Conservation (phyloP, 2,329 filamentous ascomycete species). For the Lachnellula suecica region DNA sequence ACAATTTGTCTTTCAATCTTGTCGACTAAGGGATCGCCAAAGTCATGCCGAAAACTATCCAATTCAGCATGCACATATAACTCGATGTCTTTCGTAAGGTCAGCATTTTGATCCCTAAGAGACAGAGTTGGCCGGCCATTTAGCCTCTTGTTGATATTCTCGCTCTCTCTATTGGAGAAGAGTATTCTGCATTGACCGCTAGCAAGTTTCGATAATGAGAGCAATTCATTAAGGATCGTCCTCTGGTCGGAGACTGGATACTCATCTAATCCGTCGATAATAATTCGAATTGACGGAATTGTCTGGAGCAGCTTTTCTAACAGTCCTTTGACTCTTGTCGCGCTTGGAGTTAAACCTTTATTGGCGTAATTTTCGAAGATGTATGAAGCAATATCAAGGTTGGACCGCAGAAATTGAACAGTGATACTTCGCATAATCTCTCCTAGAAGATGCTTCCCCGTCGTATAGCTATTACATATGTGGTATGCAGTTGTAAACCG, state of each 20-base stretch:
- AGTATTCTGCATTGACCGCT: conserved; percentile 8
- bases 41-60: background rate
- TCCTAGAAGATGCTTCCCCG: conserved; percentile 1
- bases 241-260: conserved; percentile 5
- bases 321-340: background rate
- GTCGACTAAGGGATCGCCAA: conserved; percentile 6
- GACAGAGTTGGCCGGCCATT: conserved; percentile 8
- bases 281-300: conserved; percentile 3
- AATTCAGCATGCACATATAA: conserved; percentile 1
- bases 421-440: conserved; percentile 11
- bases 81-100: conserved; percentile 9
- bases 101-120: conserved; percentile 3
- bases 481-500: conserved; percentile 6
- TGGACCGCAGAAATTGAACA: conserved; percentile 2
- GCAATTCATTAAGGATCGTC: conserved; percentile 6
- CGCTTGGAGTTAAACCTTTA: background rate
- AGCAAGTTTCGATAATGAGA: conserved; percentile 1
- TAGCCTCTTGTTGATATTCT: conserved; percentile 4
- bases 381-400: conserved; percentile 3
- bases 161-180: conserved; percentile 13
- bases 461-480: conserved; percentile 13
- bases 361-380: conserved; percentile 11
- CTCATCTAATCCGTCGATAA: conserved; percentile 16
- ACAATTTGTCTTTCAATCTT: conserved; percentile 7
- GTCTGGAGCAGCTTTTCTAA: conserved; percentile 4